A percentile compares a stretch with the other conserved stretches of the same genome.
Evolutionary conservation across 202 grass and related monocot species (phyloP).

Genomic region (Musa balbisiana): DNA sequence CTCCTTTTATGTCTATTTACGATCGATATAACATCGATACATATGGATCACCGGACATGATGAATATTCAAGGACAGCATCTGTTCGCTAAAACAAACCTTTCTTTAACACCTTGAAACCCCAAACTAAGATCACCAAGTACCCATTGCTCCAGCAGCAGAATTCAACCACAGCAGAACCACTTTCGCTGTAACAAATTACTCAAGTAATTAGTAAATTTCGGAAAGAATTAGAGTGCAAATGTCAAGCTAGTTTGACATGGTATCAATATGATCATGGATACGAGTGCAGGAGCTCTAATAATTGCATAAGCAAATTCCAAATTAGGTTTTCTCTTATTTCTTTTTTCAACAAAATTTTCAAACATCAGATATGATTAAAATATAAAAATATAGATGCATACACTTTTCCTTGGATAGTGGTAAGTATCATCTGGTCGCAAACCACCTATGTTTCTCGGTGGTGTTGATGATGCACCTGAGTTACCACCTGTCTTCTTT

Average conservation of each 20-base stretch:
- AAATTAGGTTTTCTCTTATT: no score
- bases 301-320: no score
- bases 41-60: not conserved
- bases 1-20: not conserved
- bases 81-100: not conserved
- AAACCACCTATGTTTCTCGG: constrained; percentile 22
- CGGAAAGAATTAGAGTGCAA: not conserved
- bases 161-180: constrained; percentile 20
- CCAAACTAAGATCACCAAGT: not conserved
- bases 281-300: no score
- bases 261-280: no score
- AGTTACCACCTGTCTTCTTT: constrained; percentile 37
- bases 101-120: not conserved
- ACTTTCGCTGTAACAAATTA: constrained; percentile 32
- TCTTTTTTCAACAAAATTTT: no score
- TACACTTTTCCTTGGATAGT: constrained; percentile 38
- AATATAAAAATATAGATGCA: not conserved
- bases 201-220: not conserved
- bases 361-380: no score
- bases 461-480: constrained; percentile 26
- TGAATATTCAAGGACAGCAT: not conserved
- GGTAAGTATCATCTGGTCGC: constrained; percentile 22
- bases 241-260: no score
- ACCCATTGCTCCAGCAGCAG: not conserved
- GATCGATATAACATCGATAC: not conserved